phyloP scores from a whole-genome alignment of 768 basidiomycete species.

The Aureoboletus auriporus region DNA sequence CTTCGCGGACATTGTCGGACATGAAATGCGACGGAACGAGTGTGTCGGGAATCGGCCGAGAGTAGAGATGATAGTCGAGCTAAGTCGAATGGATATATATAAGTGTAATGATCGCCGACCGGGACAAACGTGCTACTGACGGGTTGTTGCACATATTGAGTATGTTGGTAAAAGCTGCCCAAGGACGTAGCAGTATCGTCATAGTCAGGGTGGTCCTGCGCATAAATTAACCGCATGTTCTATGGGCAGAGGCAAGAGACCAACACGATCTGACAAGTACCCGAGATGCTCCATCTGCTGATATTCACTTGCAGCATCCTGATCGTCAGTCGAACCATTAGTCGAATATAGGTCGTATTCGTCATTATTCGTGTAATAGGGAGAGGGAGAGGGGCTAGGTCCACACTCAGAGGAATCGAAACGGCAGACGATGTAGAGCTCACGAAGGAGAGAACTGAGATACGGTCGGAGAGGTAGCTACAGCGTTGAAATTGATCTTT shows the following conservation, averaged over 20 bases:
- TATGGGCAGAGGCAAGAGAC: slow-evolving; percentile 5
- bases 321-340: slow-evolving; percentile 13
- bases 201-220: slow-evolving; percentile 26
- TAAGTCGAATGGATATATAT: slow-evolving; percentile 26
- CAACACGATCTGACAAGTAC: slow-evolving; percentile 21
- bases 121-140: slow-evolving; percentile 37
- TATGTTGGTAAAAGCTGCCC: slow-evolving; percentile 37
- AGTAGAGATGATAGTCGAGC: slow-evolving; percentile 94
- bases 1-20: slow-evolving; percentile 69
- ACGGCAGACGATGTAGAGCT: background rate
- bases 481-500: slow-evolving; percentile 50
- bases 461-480: slow-evolving; percentile 12
- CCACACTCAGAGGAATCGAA: slow-evolving; percentile 8
- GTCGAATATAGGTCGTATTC: slow-evolving; percentile 36
- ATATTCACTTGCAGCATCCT: slow-evolving; percentile 16
- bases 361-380: slow-evolving; percentile 29
- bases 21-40: slow-evolving; percentile 73
- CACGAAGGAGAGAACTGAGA: slow-evolving; percentile 30
- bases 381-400: slow-evolving; percentile 25
- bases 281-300: slow-evolving; percentile 17
- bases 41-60: slow-evolving; percentile 56
- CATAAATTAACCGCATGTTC: background rate
- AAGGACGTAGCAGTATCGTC: slow-evolving; percentile 24
- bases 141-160: slow-evolving; percentile 62
- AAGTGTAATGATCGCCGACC: background rate